Percentiles rank a stretch among this genome's conserved stretches.
Conservation (phyloP, 1,284 basidiomycete species). For the Sanghuangporus baumii region DNA sequence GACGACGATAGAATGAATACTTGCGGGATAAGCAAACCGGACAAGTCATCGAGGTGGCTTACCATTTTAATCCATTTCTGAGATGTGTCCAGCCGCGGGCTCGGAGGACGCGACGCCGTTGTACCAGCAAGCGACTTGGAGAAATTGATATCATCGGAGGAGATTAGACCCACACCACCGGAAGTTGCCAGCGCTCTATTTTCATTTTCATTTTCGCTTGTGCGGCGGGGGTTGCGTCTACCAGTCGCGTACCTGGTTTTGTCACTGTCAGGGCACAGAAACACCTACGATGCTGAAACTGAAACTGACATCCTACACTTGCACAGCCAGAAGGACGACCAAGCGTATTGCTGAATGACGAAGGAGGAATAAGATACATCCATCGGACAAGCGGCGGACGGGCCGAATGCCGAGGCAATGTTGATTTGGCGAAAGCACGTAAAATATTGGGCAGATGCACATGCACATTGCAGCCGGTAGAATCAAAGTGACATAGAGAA, state of each 20-base stretch:
- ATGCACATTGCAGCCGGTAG: not conserved
- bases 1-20: not conserved
- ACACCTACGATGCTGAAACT: too few species aligned
- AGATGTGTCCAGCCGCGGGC: not conserved
- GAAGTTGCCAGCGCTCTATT: not conserved
- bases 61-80: too few species aligned
- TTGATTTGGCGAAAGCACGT: not conserved
- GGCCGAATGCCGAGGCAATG: not conserved
- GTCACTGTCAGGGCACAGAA: not conserved
- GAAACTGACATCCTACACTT: too few species aligned
- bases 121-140: not conserved
- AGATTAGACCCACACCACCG: not conserved
- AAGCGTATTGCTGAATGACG: too few species aligned
- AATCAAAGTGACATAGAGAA: not conserved
- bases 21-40: not conserved
- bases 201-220: not conserved
- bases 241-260: not conserved
- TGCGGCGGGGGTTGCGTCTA: not conserved
- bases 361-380: too few species aligned
- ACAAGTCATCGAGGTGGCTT: not conserved
- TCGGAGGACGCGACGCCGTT: not conserved
- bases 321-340: too few species aligned
- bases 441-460: not conserved
- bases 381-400: not conserved
- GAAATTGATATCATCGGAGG: constrained; percentile 2